These are phyloP conservation scores for Ricinus communis DNA, from an alignment of 345 rosid species.

Conservation along the genomic window DNA sequence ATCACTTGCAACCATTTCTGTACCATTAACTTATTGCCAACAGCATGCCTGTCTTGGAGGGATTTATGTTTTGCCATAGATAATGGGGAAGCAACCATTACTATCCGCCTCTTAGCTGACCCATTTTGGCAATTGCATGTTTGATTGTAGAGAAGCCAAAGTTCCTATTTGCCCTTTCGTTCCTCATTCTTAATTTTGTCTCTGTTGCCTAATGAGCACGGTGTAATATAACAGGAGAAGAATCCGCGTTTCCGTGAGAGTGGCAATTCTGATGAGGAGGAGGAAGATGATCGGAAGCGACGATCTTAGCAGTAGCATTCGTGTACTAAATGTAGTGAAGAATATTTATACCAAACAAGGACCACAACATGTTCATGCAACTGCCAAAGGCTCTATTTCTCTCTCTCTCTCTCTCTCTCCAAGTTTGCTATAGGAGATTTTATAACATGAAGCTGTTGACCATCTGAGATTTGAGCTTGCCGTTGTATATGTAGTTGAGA, in stretches of 20 bases:
- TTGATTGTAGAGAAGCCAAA: not conserved
- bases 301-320: slow-evolving; percentile 31
- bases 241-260: slow-evolving; percentile 98
- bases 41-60: not conserved
- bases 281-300: slow-evolving; percentile 68
- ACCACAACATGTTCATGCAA: not conserved
- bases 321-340: not conserved
- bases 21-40: not conserved
- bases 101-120: not conserved
- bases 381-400: not conserved
- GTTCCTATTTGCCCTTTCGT: not conserved
- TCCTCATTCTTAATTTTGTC: not conserved
- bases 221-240: slow-evolving; percentile 66
- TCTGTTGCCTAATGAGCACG: not conserved
- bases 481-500: no score
- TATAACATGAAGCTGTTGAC: no score
- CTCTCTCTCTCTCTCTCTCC: no score
- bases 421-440: no score
- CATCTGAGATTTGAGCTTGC: no score
- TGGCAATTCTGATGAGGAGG: slow-evolving; percentile 92
- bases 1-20: not conserved
- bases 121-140: not conserved
- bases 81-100: not conserved
- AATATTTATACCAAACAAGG: no score
- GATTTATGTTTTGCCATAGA: not conserved